Evolutionary conservation across 1,139 yeast genomes (phyloP).

Genomic region (Zygotorulaspora mrakii): DNA sequence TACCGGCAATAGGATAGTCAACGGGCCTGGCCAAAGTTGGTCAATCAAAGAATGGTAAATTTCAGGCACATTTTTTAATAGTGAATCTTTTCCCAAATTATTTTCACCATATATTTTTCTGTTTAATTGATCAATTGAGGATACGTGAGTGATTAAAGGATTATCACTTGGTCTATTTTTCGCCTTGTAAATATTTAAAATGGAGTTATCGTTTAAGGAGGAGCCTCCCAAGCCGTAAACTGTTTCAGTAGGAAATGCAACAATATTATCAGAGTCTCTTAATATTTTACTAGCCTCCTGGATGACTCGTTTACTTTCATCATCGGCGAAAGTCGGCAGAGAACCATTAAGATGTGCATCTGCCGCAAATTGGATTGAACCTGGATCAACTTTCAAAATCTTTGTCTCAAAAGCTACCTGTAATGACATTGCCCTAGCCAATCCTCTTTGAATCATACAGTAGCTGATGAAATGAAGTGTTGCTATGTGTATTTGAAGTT

Average conservation of each 20-base stretch:
- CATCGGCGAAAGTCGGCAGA: conserved; percentile 48
- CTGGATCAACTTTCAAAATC: conserved; percentile 46
- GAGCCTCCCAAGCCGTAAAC: conserved; percentile 95
- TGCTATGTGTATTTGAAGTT: background rate
- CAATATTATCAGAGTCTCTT: conserved; percentile 51
- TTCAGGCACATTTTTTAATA: conserved; percentile 51
- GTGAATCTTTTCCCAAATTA: conserved; percentile 13
- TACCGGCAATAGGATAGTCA: conserved; percentile 78
- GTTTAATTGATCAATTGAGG: conserved; percentile 69
- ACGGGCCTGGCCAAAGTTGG: conserved; percentile 93
- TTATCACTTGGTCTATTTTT: conserved; percentile 94
- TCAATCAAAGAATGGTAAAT: conserved; percentile 60
- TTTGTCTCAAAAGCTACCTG: conserved; percentile 36
- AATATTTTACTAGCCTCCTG: conserved; percentile 57
- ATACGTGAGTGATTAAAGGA: conserved; percentile 85
- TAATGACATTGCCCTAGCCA: conserved; percentile 5
- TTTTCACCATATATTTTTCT: conserved; percentile 43
- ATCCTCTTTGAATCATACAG: conserved; percentile 8
- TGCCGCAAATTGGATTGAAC: conserved; percentile 40
- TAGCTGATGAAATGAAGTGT: background rate
- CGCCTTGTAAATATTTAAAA: conserved; percentile 71
- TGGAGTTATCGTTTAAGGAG: conserved; percentile 70
- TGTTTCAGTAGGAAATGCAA: conserved; percentile 95
- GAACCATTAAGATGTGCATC: conserved; percentile 36
- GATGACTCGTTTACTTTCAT: conserved; percentile 48